Conservation (phyloP, 371 early-diverging fungal species). For the Mortierella polycephala region DNA sequence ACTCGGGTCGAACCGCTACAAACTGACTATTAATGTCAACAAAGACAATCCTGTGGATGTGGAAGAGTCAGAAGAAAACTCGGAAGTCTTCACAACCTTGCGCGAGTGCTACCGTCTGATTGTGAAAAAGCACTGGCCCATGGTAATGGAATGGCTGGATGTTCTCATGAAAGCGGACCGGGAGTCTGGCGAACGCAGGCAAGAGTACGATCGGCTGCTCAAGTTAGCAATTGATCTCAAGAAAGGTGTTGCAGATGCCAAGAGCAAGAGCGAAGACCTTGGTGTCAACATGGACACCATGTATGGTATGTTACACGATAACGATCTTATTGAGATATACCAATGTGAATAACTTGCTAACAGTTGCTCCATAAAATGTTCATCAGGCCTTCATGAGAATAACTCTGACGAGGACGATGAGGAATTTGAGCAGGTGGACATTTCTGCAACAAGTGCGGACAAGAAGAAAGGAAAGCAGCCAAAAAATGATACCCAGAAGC, state of each 20-base stretch:
- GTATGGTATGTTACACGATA: conserved; percentile 42
- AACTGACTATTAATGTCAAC: conserved; percentile 65
- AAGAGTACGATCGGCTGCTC: conserved; percentile 49
- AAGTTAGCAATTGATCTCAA: conserved; percentile 59
- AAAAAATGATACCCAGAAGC: neutral
- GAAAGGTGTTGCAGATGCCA: conserved; percentile 51
- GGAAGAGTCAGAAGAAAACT: conserved; percentile 68
- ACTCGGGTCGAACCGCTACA: conserved; percentile 73
- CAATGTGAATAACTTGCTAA: neutral
- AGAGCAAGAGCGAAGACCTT: conserved; percentile 64
- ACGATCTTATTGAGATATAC: too few species aligned
- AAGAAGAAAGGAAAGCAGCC: conserved; percentile 41
- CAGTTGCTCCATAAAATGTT: too few species aligned
- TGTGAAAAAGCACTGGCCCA: conserved; percentile 57
- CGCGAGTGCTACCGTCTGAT: conserved; percentile 68
- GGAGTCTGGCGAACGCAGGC: conserved; percentile 17
- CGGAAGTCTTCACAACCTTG: conserved; percentile 67
- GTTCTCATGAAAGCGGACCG: conserved; percentile 61
- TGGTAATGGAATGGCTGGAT: conserved; percentile 64
- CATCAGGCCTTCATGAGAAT: conserved; percentile 40
- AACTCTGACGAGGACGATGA: conserved; percentile 68
- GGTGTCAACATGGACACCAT: conserved; percentile 59
- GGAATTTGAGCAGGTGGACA: conserved; percentile 67
- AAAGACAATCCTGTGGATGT: conserved; percentile 62
- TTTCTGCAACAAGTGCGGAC: conserved; percentile 18